Conservation (phyloP, 23 red algal species). For the Gracilariopsis chorda region DNA sequence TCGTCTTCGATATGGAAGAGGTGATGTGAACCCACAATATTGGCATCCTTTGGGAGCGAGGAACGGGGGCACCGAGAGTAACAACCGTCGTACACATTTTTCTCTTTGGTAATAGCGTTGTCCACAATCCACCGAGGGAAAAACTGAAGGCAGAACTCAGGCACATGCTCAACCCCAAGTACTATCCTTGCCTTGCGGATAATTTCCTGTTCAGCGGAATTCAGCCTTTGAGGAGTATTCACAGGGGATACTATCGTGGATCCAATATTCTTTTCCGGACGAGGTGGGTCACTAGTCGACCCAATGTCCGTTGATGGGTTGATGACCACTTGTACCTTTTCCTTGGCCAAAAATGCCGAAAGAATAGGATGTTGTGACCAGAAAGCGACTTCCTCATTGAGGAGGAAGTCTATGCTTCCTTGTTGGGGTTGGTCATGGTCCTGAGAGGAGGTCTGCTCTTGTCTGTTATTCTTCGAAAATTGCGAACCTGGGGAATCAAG, state of each 20-base stretch:
- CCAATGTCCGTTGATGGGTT: neutral
- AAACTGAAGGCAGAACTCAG: neutral
- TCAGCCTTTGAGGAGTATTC: neutral
- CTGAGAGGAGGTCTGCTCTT: neutral
- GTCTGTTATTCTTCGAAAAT: neutral
- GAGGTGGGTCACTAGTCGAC: neutral
- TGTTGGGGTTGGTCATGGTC: neutral
- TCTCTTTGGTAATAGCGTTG: constrained; percentile 1
- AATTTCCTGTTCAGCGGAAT: constrained; percentile 5
- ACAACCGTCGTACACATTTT: neutral
- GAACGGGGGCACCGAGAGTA: neutral
- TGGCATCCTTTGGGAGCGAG: neutral
- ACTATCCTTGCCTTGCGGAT: neutral
- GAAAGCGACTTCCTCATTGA: neutral
- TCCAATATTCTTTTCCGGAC: neutral
- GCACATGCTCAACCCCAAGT: neutral
- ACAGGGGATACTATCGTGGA: neutral
- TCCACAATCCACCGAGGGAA: neutral
- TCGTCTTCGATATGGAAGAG: constrained; percentile 3
- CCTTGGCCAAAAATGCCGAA: neutral
- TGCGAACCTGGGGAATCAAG: neutral
- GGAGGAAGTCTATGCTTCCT: neutral
- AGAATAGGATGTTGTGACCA: neutral
- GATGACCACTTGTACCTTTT: neutral
- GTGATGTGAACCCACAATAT: neutral